Evolutionary conservation across 805 yeast genomes (phyloP).

Genomic region (Starmerella roubikii): DNA sequence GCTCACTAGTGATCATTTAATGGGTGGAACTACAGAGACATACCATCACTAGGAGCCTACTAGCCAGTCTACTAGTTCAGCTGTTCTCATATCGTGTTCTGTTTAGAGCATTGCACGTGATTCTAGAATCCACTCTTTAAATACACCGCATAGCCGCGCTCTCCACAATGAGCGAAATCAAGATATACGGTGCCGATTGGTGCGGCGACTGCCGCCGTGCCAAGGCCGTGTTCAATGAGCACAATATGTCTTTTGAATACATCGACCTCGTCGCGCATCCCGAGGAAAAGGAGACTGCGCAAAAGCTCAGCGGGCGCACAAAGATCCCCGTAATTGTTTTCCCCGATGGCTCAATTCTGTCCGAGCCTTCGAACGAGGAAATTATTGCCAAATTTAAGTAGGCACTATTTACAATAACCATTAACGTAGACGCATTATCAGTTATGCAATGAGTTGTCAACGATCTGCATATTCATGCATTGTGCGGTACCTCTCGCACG

Average conservation of each 20-base stretch:
- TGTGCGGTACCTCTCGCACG: no score
- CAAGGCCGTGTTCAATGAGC: slow-evolving; percentile 10
- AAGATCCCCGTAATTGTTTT: slow-evolving; percentile 20
- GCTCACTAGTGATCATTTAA: no score
- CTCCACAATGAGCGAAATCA: background rate
- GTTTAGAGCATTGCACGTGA: no score
- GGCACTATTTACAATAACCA: background rate
- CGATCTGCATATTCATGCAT: no score
- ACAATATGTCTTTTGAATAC: slow-evolving; percentile 14
- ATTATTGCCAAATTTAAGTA: slow-evolving; percentile 8
- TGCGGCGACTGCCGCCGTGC: slow-evolving; percentile 22
- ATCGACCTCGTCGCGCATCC: slow-evolving; percentile 19
- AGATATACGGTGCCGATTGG: slow-evolving; percentile 22
- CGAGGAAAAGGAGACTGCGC: slow-evolving; percentile 14
- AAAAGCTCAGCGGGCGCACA: slow-evolving; percentile 14
- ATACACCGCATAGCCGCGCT: no score
- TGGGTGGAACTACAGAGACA: no score
- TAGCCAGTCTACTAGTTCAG: no score
- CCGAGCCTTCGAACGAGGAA: slow-evolving; percentile 20
- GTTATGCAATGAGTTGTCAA: background rate
- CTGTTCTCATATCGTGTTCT: no score
- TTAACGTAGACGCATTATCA: no score
- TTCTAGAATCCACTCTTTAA: no score
- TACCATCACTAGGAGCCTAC: no score
- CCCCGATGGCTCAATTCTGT: slow-evolving; percentile 15